Evolutionary conservation across 208 protist species (phyloP).

Genomic region (Tritrichomonas foetus): DNA sequence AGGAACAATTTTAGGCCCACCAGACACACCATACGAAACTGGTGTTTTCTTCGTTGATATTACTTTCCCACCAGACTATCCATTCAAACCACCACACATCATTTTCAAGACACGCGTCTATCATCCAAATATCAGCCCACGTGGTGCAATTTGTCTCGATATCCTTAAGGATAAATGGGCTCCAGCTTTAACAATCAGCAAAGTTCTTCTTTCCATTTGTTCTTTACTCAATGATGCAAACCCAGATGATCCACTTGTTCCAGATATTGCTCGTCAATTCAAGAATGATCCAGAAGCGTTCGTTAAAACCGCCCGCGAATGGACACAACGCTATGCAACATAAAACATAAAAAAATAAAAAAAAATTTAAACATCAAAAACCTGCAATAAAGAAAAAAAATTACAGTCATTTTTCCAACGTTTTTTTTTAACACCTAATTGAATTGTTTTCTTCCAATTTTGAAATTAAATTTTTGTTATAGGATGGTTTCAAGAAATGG

Average conservation of each 20-base stretch:
- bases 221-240: slow-evolving; percentile 98
- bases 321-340: slow-evolving; percentile 66
- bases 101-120: slow-evolving; percentile 73
- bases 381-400: too few species aligned
- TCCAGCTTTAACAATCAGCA: slow-evolving; percentile 89
- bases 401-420: too few species aligned
- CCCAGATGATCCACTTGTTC: slow-evolving; percentile 93
- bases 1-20: slow-evolving; percentile 52
- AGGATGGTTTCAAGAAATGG: too few species aligned
- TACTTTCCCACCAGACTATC: slow-evolving; percentile 94
- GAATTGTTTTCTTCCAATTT: too few species aligned
- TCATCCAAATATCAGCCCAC: slow-evolving; percentile 85
- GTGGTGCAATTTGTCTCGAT: slow-evolving; percentile 92
- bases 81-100: slow-evolving; percentile 85
- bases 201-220: slow-evolving; percentile 96
- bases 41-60: slow-evolving; percentile 97
- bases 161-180: slow-evolving; percentile 92
- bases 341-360: slow-evolving; percentile 40
- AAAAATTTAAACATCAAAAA: too few species aligned
- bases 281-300: slow-evolving; percentile 66
- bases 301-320: slow-evolving; percentile 78
- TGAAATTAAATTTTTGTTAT: too few species aligned
- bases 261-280: slow-evolving; percentile 89
- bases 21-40: slow-evolving; percentile 85
- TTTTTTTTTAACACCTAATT: too few species aligned